These are phyloP conservation scores for Xylaria sp. DNA, from an alignment of 2,329 filamentous ascomycete species.

Conservation along the genomic window DNA sequence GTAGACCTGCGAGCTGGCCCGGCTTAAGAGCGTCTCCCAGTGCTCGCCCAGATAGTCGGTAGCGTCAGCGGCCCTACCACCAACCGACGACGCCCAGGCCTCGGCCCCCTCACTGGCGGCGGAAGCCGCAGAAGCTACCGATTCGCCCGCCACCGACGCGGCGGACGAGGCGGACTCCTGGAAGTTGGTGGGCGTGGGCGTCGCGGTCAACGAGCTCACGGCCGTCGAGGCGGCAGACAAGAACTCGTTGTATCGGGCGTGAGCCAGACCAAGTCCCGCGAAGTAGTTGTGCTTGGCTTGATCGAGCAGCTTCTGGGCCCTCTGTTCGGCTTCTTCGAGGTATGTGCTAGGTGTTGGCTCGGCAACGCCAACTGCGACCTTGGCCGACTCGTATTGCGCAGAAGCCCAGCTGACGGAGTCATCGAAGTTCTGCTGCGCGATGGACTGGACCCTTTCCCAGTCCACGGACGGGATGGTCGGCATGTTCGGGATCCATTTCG, in stretches of 20 bases:
- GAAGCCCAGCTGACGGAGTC: conserved; percentile 73
- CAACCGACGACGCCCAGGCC: conserved; percentile 49
- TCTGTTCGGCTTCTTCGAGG: conserved; percentile 40
- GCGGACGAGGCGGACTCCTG: conserved; percentile 50
- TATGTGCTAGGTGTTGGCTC: conserved; percentile 61
- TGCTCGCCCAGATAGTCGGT: conserved; percentile 49
- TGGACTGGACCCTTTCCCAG: conserved; percentile 58
- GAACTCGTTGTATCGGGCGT: conserved; percentile 78
- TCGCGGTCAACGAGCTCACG: conserved; percentile 61
- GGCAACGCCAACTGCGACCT: conserved; percentile 64
- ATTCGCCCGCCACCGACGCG: conserved; percentile 51
- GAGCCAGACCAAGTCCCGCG: conserved; percentile 75
- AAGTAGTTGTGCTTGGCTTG: conserved; percentile 72
- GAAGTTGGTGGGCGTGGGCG: conserved; percentile 61
- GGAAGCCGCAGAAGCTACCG: conserved; percentile 48
- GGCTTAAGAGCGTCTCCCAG: conserved; percentile 65
- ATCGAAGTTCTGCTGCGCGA: conserved; percentile 70
- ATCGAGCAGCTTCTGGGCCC: conserved; percentile 60
- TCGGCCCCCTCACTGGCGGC: conserved; percentile 52
- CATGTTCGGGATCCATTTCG: conserved; percentile 40
- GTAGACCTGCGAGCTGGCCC: conserved; percentile 71
- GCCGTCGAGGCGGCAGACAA: conserved; percentile 71
- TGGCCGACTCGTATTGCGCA: conserved; percentile 70
- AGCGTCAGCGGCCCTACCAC: conserved; percentile 47
- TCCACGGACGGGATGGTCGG: conserved; percentile 45